Base-by-base conservation (phyloP, 208 protist genomes). In the Wallacemonas sp. region DNA sequence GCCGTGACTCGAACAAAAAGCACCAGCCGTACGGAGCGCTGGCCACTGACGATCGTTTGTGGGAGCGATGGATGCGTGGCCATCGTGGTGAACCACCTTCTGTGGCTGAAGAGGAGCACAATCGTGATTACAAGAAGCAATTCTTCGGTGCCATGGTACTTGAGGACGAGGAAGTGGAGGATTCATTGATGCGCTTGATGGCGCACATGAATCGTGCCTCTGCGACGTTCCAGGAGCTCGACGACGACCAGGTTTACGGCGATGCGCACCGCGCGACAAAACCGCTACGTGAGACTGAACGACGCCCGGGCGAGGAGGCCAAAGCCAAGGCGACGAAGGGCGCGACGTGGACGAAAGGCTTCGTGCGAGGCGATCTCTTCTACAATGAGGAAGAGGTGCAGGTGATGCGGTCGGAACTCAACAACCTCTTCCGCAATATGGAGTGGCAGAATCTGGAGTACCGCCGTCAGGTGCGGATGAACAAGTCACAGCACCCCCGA, bases 381-480 rank as follows among this genome's bases (percentile, higher is more conserved):
- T 95, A 95, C 76, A 95, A 95, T 52, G 87, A 95, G 65, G 87
- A 95, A 73, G 90, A 95, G 58, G 81, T 83, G 42, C 79, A 95
- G 66, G 85, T 93, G 68, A 95, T 95, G 90, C 90, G 90, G 26
- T 78, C 72, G 15, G 90, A 93, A 66, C 76, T 95, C 42, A 85
- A 80, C 1, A 85, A 92, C 61, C 70, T 95, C 30, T 95, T 92
- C 65, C 84, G 90, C 39, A 92, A 93, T 54, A 90, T 91, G 85
- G 85, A 90, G 67, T 95, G 90, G 87, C 90, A 95, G 72, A 79
- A 88, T 53, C 72, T 95, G 13, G 86, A 95, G 81, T 93, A 93
- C 72, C 93, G 87, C 71, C 86, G 90, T 19, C 90, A 95, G 71
- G 90, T 93, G 57, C 84, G 90, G 27, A 66, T 78, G 76, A 91